A percentile compares a stretch with the other conserved stretches of the same genome.
Conservation (phyloP, 2,329 filamentous ascomycete species). For the Colletotrichum endophyticum region DNA sequence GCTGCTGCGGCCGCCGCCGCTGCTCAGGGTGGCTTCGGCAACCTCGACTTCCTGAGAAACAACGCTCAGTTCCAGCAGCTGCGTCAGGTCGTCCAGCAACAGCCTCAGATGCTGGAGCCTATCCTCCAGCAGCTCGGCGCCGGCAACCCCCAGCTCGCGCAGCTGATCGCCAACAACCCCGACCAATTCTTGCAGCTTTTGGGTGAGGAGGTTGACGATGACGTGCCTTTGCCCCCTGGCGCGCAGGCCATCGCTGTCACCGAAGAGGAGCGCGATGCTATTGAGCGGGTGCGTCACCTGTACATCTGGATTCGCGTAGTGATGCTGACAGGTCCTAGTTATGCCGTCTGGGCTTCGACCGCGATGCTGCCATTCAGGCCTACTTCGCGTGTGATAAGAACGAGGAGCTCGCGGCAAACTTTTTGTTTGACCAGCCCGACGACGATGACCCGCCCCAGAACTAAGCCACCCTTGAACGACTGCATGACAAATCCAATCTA, state of each 20-base stretch:
- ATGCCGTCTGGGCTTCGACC: conserved; percentile 90
- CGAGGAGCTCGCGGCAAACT: conserved; percentile 97
- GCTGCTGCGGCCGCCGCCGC: conserved; percentile 55
- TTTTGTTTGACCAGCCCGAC: conserved; percentile 95
- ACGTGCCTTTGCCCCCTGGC: conserved; percentile 84
- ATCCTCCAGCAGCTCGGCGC: conserved; percentile 95
- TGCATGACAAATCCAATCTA: conserved; percentile 15
- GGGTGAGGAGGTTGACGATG: conserved; percentile 85
- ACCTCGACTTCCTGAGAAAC: conserved; percentile 91
- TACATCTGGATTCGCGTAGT: background rate
- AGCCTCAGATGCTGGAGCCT: conserved; percentile 97
- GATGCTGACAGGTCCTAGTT: conserved; percentile 57
- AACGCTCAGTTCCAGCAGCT: conserved; percentile 99
- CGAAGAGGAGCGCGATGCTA: conserved; percentile 94
- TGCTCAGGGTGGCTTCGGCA: conserved; percentile 67
- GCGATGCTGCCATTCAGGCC: conserved; percentile 93
- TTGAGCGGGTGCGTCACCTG: conserved; percentile 76
- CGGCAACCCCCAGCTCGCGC: conserved; percentile 92
- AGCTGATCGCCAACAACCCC: conserved; percentile 89
- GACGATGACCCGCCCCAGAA: conserved; percentile 68
- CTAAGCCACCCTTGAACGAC: conserved; percentile 31
- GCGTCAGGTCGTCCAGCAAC: conserved; percentile 94
- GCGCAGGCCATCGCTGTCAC: conserved; percentile 91
- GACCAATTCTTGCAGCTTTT: conserved; percentile 92
- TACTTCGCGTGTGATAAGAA: conserved; percentile 99